These are phyloP conservation scores for Colletotrichum abscissum DNA, from an alignment of 2,329 filamentous ascomycete genomes.

Conservation along the genomic window DNA sequence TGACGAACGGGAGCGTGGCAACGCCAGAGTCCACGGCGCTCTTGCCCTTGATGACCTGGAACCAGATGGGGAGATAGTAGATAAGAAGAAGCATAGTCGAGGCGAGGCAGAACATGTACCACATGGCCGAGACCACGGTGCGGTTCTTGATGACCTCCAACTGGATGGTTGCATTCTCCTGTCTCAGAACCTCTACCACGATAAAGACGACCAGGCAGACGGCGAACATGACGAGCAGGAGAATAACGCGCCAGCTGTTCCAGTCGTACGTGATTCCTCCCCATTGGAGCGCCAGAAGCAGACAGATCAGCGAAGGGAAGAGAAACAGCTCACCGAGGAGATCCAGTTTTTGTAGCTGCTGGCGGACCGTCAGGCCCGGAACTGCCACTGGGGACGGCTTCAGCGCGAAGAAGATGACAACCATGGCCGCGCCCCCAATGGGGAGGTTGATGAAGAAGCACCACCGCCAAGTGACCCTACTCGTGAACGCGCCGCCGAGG, in stretches of 20 bases:
- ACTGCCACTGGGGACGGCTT: slow-evolving; percentile 2
- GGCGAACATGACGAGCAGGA: slow-evolving; percentile 51
- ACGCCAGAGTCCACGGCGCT: slow-evolving; percentile 64
- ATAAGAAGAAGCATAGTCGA: slow-evolving; percentile 1
- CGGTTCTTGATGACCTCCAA: slow-evolving; percentile 53
- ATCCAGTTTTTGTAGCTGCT: slow-evolving; percentile 2
- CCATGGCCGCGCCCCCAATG: slow-evolving; percentile 49
- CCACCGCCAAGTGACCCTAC: slow-evolving; percentile 46
- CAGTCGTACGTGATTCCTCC: slow-evolving; percentile 71
- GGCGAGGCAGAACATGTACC: slow-evolving; percentile 2
- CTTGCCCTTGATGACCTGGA: slow-evolving; percentile 50
- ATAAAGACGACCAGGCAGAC: slow-evolving; percentile 55
- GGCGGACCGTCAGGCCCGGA: background rate
- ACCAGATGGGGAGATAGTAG: slow-evolving; percentile 34
- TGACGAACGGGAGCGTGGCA: slow-evolving; percentile 38
- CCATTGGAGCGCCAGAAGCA: slow-evolving; percentile 12
- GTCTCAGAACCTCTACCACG: slow-evolving; percentile 47
- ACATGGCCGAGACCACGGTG: slow-evolving; percentile 36
- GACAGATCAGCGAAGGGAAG: slow-evolving; percentile 1
- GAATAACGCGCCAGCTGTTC: slow-evolving; percentile 55
- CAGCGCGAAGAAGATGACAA: slow-evolving; percentile 10
- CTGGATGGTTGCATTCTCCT: slow-evolving; percentile 51
- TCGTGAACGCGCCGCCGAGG: slow-evolving; percentile 74
- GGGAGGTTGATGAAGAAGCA: slow-evolving; percentile 75
- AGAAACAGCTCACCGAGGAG: slow-evolving; percentile 13